Percentiles rank a stretch among this genome's conserved stretches.
Conservation (phyloP, 2,329 filamentous ascomycete species). For the Coniella vitis region DNA sequence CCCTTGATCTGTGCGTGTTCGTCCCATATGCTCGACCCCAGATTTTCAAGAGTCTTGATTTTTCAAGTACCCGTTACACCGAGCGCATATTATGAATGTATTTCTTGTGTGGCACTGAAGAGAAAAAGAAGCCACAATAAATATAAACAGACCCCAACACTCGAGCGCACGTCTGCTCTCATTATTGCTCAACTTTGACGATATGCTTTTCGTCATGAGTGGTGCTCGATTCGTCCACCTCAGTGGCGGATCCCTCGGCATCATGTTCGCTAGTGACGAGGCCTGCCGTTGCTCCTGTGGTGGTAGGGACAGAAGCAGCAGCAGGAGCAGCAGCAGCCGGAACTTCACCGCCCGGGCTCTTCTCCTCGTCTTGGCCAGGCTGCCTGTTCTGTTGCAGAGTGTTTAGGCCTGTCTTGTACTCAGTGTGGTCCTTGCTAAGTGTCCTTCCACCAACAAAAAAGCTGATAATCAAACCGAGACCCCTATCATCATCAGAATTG, state of each 20-base stretch:
- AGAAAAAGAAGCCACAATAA: too few relatives aligned
- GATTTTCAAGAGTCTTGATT: too few relatives aligned
- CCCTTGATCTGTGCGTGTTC: too few relatives aligned
- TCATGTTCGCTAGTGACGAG: neutral
- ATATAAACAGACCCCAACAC: neutral
- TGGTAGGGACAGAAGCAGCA: neutral
- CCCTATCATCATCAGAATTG: constrained; percentile 16
- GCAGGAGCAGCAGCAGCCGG: neutral
- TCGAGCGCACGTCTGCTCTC: neutral
- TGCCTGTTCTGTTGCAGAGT: constrained; percentile 30
- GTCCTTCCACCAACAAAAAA: constrained; percentile 41
- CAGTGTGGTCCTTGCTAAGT: constrained; percentile 48
- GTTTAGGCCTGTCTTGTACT: constrained; percentile 52
- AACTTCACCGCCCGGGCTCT: neutral
- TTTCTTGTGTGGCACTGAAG: too few relatives aligned
- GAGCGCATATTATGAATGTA: too few relatives aligned
- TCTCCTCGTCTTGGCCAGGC: constrained; percentile 22
- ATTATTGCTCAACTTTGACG: too few relatives aligned
- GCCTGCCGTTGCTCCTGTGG: neutral
- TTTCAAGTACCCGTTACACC: too few relatives aligned
- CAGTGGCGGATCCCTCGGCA: neutral
- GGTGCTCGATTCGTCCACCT: too few relatives aligned
- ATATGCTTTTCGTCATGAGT: neutral
- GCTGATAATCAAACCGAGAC: constrained; percentile 39
- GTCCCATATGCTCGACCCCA: too few relatives aligned